phyloP scores from a whole-genome alignment of 495 filamentous ascomycete genomes.

The Pseudotulostoma volvatum region DNA sequence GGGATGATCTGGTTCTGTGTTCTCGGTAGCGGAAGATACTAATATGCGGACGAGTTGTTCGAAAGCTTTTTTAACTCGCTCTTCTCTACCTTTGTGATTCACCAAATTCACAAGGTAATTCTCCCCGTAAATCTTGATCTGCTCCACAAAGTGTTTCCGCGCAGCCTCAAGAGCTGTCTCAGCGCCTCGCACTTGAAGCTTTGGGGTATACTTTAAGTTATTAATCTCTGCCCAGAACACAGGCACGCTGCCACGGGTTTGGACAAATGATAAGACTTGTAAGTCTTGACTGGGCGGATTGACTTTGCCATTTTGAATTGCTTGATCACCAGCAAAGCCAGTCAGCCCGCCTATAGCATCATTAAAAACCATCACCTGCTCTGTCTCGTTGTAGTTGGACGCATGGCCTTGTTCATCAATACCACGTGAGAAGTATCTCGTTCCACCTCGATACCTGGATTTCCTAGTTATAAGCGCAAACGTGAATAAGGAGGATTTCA shows the following conservation, averaged over 20 bases:
- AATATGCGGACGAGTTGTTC: conserved; percentile 69
- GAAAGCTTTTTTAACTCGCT: conserved; percentile 75
- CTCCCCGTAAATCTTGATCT: conserved; percentile 83
- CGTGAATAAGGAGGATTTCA: conserved; percentile 70
- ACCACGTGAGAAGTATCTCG: conserved; percentile 85
- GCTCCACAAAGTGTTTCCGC: conserved; percentile 74
- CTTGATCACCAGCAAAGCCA: conserved; percentile 62
- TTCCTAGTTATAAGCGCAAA: conserved; percentile 75
- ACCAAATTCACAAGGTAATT: conserved; percentile 95
- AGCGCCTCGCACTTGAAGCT: conserved; percentile 68
- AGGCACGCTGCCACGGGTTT: conserved; percentile 87
- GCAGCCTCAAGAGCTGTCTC: conserved; percentile 71
- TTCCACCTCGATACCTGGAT: conserved; percentile 73
- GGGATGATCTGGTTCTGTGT: conserved; percentile 33
- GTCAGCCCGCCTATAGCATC: conserved; percentile 56
- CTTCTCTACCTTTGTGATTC: conserved; percentile 84
- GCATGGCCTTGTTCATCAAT: conserved; percentile 88
- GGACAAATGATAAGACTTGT: conserved; percentile 83
- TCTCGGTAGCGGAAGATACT: conserved; percentile 50
- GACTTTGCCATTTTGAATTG: conserved; percentile 54
- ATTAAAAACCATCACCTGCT: conserved; percentile 78
- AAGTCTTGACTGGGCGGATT: conserved; percentile 47
- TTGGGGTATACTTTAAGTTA: conserved; percentile 73
- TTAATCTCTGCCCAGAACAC: conserved; percentile 94
- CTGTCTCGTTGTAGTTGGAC: conserved; percentile 96